Conservation (phyloP, 1,139 yeast genomes). For the Suhomyces choctaworum region DNA sequence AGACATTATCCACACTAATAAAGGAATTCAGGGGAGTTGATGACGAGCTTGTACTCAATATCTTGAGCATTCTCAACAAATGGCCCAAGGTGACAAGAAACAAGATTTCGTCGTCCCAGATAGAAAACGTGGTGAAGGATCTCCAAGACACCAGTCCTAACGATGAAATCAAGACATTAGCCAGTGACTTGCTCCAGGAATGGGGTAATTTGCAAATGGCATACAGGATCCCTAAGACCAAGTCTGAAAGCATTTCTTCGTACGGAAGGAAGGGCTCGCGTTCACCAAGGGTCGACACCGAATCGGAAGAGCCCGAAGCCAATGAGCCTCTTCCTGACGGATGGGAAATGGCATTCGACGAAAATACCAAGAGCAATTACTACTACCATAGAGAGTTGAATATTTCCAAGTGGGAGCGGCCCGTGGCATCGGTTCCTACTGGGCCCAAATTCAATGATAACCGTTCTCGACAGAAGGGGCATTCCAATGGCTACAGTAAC, state of each 20-base stretch:
- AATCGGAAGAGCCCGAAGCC: conserved; percentile 5
- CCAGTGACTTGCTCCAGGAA: conserved; percentile 52
- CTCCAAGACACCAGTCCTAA: conserved; percentile 37
- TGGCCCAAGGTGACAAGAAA: conserved; percentile 87
- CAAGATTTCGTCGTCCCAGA: conserved; percentile 75
- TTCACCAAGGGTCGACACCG: conserved; percentile 13
- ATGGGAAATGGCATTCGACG: conserved; percentile 54
- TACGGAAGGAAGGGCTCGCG: conserved; percentile 32
- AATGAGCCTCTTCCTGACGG: conserved; percentile 42
- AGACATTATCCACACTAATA: conserved; percentile 66
- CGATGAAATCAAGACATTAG: conserved; percentile 35
- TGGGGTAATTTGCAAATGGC: conserved; percentile 84
- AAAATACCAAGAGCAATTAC: conserved; percentile 42
- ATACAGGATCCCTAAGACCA: conserved; percentile 70
- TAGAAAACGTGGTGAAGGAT: conserved; percentile 62
- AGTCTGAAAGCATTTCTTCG: conserved; percentile 22
- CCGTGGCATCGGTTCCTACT: conserved; percentile 31
- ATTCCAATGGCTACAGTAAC: neutral
- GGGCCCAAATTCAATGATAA: conserved; percentile 22
- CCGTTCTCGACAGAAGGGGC: conserved; percentile 1
- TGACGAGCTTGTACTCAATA: conserved; percentile 39
- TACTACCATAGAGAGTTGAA: conserved; percentile 53
- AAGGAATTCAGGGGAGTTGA: conserved; percentile 35
- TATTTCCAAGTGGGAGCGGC: conserved; percentile 61
- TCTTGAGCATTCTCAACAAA: conserved; percentile 57